A percentile compares a stretch with the other conserved stretches of the same genome.
phyloP scores from a whole-genome alignment of 306 rosid genomes.

The Cucurbita pepo region DNA sequence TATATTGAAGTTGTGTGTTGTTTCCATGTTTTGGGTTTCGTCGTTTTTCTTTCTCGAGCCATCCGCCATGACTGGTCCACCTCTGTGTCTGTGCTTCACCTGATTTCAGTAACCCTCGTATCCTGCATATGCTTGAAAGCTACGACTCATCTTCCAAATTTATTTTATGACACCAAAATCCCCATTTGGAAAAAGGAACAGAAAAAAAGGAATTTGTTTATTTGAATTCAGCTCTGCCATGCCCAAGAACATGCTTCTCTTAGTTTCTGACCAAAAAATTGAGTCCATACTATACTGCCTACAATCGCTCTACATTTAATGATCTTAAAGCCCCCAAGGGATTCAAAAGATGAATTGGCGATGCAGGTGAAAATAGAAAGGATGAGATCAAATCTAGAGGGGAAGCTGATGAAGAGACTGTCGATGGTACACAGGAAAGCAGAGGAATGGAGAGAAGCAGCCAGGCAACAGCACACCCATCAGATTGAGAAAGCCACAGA shows the following conservation, averaged over 20 bases:
- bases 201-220: neutral
- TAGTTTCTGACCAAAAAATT: neutral
- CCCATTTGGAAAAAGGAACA: neutral
- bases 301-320: neutral
- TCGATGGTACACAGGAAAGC: constrained; percentile 72
- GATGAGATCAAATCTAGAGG: constrained; percentile 89
- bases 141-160: neutral
- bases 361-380: constrained; percentile 76
- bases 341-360: neutral
- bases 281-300: neutral
- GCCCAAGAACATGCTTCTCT: neutral
- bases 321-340: neutral
- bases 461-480: constrained; percentile 57
- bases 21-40: neutral
- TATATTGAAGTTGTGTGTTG: neutral
- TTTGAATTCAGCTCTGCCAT: neutral
- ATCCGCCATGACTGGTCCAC: constrained; percentile 31
- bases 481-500: constrained; percentile 45
- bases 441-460: constrained; percentile 66
- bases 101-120: neutral
- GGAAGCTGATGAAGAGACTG: constrained; percentile 88
- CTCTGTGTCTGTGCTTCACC: constrained; percentile 9
- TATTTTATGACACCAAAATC: neutral
- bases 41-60: constrained; percentile 48
- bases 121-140: neutral